Base-by-base conservation (phyloP, 306 rosid species). In the Vicia villosa region DNA sequence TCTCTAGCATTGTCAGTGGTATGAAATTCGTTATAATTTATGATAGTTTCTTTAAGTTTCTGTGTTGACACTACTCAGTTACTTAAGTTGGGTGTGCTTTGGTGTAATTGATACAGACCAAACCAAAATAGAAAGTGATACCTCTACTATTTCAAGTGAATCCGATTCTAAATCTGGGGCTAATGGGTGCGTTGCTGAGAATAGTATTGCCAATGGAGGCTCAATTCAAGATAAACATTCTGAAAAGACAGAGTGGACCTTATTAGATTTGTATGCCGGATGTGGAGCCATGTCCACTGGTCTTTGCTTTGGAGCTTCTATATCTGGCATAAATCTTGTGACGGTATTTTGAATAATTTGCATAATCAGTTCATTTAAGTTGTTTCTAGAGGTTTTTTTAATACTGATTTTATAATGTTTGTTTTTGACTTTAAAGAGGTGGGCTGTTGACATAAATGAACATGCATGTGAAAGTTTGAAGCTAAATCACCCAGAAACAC, bases 231-330 rank as follows among this genome's bases (percentile, higher is more conserved):
- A 15, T 62, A 70, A 61, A 0, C 41, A 5, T 4, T 72, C 72
- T 0, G 19, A 57, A 22, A 15, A 2, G 6, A 32, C 79, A 0
- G 79, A 78, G 43, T 74, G 81, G 79, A 9, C 47, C 2, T 34
- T 79, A 14, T 32, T 83, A 0, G 86, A 83, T 37, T 63, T 83
- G 63, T 83, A 79, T 63, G 63, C 86, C 24, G 86, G 86, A 0
- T 79, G 86, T 57, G 86, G 86, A 46, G 86, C 84, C 5, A 83
- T 83, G 86, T 83, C 86, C 58, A 83, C 86, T 0, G 86, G 86
- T 3, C 84, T 83, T 30, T 70, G 86, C 67, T 40, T 75, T 1
- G 86, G 86, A 17, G 86, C 84, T 10, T 41, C 76, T 14, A 21
- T 72, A 20, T 77, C 81, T 10, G 82, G 79, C 12, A 43, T 79